Evolutionary conservation across 2,329 filamentous ascomycete species (phyloP), one percentile per base, ranked within the genome.

Genomic region (Ophiostoma populinum): DNA sequence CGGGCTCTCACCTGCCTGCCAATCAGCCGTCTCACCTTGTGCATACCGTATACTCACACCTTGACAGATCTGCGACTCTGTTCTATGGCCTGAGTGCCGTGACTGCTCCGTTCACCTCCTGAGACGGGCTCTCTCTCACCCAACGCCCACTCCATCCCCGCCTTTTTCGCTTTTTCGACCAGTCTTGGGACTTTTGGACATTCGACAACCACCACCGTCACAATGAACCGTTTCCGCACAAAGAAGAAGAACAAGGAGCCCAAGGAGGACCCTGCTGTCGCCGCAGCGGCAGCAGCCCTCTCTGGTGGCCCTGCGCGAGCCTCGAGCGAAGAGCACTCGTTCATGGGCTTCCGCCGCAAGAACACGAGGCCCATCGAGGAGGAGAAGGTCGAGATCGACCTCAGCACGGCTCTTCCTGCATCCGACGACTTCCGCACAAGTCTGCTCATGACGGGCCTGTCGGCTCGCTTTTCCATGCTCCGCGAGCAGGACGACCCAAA

Each of bases 381-480:
- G 30, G 79, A 75, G 50, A 63, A 60, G 39, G 68, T 81, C 42
- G 24, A 35, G 17, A 56, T 94, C 31, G 78, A 95, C 48, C 61
- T 95, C 10, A 54, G 73, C 3, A 62, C 62, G 10, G 86, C 74
- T 1, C 62, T 98, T 3, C 90, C 90, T 2, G 66, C 85, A 0
- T 75, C 62, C 31, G 83, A 95, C 55, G 78, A 95, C 50, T 95
- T 98, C 55, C 74, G 90, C 38, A 98, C 90, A 4, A 95, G 90
- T 62, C 61, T 98, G 39, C 64, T 98, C 42, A 92, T 98, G 87
- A 86, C 83, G 1, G 87, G 86, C 27, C 66, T 98, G 5, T 95
- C 87, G 0, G 83, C 86, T 10, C 75, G 90, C 6, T 98, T 98
- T 54, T 95, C 87, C 46, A 95, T 95, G 87, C 62, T 95, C 21